These are phyloP conservation scores for Emmonsia crescens DNA, from an alignment of 2,329 filamentous ascomycete genomes.

Conservation along the genomic window DNA sequence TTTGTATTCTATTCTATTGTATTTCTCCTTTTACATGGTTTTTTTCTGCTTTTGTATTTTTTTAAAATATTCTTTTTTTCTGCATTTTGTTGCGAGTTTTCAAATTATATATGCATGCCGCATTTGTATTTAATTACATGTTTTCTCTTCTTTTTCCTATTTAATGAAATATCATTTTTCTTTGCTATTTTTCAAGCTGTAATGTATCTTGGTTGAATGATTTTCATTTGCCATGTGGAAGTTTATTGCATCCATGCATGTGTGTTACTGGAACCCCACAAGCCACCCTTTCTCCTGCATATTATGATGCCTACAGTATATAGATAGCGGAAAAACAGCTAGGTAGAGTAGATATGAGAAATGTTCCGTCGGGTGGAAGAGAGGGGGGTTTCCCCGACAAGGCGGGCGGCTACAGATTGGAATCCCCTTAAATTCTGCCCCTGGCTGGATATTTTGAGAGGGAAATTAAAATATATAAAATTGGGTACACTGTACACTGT, in stretches of 20 bases:
- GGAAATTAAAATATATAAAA: neutral
- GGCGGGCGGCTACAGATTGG: neutral
- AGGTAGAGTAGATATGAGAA: neutral
- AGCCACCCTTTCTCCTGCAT: neutral
- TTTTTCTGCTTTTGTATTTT: neutral
- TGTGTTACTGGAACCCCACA: neutral
- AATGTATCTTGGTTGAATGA: no score
- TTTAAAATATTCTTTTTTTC: neutral
- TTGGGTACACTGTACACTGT: neutral
- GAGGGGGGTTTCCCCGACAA: neutral
- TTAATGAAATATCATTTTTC: no score
- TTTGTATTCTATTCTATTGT: neutral
- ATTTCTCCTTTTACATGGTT: neutral
- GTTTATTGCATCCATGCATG: neutral
- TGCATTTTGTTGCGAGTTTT: neutral
- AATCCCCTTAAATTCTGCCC: no score
- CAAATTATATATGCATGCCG: neutral
- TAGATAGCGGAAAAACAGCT: no score
- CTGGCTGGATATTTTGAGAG: neutral
- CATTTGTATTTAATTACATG: neutral
- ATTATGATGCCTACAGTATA: no score
- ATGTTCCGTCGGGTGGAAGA: neutral
- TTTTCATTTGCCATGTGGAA: no score
- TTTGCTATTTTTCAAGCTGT: no score
- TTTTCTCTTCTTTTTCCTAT: no score